Conservation (phyloP, 2,329 filamentous ascomycete genomes). For the Alternaria angustiovoidea region DNA sequence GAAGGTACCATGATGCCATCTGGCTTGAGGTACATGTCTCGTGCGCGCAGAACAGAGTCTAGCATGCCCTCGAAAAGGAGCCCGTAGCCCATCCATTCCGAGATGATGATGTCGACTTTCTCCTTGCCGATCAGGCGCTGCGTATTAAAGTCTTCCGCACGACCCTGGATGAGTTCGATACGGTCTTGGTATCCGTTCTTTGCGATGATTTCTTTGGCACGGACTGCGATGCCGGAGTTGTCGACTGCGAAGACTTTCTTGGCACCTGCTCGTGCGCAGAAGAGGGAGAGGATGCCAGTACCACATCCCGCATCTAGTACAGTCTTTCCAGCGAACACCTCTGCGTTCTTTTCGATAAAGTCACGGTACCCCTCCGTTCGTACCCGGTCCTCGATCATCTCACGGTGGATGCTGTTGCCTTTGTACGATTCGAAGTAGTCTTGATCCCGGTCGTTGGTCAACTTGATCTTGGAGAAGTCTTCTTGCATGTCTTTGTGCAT, state of each 20-base stretch:
- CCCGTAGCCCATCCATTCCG: constrained; percentile 98
- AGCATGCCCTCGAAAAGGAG: constrained; percentile 96
- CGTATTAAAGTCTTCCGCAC: constrained; percentile 84
- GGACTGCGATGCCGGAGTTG: constrained; percentile 88
- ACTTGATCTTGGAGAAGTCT: constrained; percentile 37
- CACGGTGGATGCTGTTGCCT: constrained; percentile 82
- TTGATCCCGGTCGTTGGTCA: constrained; percentile 60
- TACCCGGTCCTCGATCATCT: constrained; percentile 90
- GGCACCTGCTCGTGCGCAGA: constrained; percentile 90
- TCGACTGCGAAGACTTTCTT: constrained; percentile 89
- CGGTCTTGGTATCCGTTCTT: constrained; percentile 76
- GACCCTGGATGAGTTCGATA: constrained; percentile 83
- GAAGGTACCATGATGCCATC: constrained; percentile 87
- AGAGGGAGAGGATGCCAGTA: constrained; percentile 90
- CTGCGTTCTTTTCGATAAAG: constrained; percentile 92
- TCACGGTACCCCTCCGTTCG: constrained; percentile 93
- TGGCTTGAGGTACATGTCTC: constrained; percentile 83
- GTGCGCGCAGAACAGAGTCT: constrained; percentile 86
- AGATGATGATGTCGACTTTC: constrained; percentile 92
- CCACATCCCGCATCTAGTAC: constrained; percentile 89
- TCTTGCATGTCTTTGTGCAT: constrained; percentile 52
- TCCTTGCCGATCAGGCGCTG: constrained; percentile 57
- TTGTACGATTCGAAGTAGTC: constrained; percentile 72
- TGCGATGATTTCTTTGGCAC: constrained; percentile 84
- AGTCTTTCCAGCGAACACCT: constrained; percentile 83